Evolutionary conservation across 1,284 basidiomycete genomes (phyloP).

Genomic region (Ceratobasidium sp.): DNA sequence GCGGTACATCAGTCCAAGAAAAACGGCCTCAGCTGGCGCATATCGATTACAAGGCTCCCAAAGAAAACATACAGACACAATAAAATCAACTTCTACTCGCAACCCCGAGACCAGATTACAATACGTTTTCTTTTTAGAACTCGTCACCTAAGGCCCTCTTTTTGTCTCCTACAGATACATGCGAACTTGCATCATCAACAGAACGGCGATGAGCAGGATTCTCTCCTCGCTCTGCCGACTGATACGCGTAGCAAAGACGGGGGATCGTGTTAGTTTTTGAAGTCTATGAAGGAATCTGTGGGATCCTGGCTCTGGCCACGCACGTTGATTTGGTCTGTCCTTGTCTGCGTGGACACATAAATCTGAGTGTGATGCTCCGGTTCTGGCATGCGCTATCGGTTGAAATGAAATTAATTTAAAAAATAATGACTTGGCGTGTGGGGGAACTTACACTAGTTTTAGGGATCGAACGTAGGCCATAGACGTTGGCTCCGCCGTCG

Average conservation of each 20-base stretch:
- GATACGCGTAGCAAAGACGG: not conserved
- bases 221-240: conserved; percentile 19
- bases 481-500: not conserved
- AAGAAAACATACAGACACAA: not conserved
- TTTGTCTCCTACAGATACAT: conserved; percentile 11
- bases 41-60: not conserved
- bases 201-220: conserved; percentile 10
- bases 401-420: not conserved
- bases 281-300: conserved; percentile 13
- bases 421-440: no score
- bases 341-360: conserved; percentile 5
- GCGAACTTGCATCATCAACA: conserved; percentile 8
- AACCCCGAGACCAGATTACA: not conserved
- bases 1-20: no score
- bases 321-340: conserved; percentile 13
- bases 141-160: conserved; percentile 2
- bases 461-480: conserved; percentile 18
- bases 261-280: conserved; percentile 3
- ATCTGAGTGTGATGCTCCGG: conserved; percentile 13
- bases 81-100: not conserved
- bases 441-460: conserved; percentile 5
- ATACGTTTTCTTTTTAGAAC: not conserved
- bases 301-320: conserved; percentile 5
- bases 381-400: not conserved
- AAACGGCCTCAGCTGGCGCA: no score